Conservation (phyloP, 2,329 filamentous ascomycete species). For the Penicillium verrucosum region DNA sequence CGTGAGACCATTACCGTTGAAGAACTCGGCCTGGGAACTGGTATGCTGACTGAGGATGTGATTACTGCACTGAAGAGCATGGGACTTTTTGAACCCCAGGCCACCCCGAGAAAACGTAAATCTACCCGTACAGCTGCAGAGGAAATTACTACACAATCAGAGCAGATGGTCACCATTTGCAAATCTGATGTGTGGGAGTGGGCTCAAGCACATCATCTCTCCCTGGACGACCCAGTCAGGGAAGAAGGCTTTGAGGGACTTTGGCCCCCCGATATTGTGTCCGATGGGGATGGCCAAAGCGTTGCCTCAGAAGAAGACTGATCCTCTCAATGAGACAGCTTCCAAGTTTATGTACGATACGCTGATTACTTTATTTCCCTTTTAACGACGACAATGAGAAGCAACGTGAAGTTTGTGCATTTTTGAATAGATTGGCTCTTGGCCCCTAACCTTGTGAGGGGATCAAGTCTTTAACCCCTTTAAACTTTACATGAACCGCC, state of each 20-base stretch:
- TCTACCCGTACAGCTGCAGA: conserved; percentile 33
- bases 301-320: conserved; percentile 18
- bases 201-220: conserved; percentile 61
- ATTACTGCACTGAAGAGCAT: conserved; percentile 75
- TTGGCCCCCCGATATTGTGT: conserved; percentile 51
- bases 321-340: neutral
- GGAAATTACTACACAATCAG: conserved; percentile 21
- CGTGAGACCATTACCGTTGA: conserved; percentile 60
- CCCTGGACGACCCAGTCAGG: conserved; percentile 65
- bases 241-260: conserved; percentile 70
- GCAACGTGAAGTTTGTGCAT: conserved; percentile 13
- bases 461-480: conserved; percentile 16
- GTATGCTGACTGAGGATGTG: conserved; percentile 82
- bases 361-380: neutral
- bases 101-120: conserved; percentile 53
- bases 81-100: conserved; percentile 60
- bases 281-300: conserved; percentile 29
- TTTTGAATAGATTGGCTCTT: conserved; percentile 17
- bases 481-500: conserved; percentile 25
- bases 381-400: conserved; percentile 10
- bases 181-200: conserved; percentile 63
- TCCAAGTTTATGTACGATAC: conserved; percentile 10
- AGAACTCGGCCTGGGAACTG: conserved; percentile 72
- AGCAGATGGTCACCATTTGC: conserved; percentile 47
- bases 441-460: conserved; percentile 6